Base-by-base conservation (phyloP, 768 basidiomycete genomes). In the Mycena alexandri region DNA sequence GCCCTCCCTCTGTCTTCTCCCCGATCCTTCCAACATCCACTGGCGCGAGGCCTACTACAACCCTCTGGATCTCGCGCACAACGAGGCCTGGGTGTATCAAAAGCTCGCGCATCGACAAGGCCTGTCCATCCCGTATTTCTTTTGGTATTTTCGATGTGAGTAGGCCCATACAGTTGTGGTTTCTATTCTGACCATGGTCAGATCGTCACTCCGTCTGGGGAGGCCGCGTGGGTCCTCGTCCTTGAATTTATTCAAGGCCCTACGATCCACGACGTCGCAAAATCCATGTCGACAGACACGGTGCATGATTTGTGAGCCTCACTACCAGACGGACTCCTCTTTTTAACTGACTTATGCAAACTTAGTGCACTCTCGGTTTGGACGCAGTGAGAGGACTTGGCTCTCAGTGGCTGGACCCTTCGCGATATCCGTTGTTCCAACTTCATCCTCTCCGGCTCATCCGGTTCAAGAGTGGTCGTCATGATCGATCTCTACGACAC, bases 401-500 rank as follows among this genome's bases (percentile, higher is more conserved):
- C 51, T 3, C 51, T 53, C n/a, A n/a, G n/a, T n/a, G n/a, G n/a
- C n/a, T n/a, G n/a, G n/a, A n/a, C n/a, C n/a, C n/a, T n/a, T n/a
- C 33, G 13, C 42, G 43, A 62, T 29, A 44, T 62, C 19, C 41
- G 33, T 34, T 43, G 61, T 19, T 13, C 61, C 42, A 54, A 62
- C 25, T 62, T 62, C 52, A 62, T 62, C 29, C 51, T 54, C 29
- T 17, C 51, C 29, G 33, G 50, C 50, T 46, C 42, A 41, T 4
- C 48, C 34, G 61, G 52, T 16, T 44, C 51, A 36, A 11, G 13
- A 44, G 38, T n/a, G 21, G 61, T 51, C 24, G 59, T 62, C 17
- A 53, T 62, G n/a, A 54, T 62, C 42, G 61, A 62, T 25, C 61
- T 62, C 33, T 62, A 62, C 33, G 61, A 22, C 34, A 19, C 58